phyloP scores from a whole-genome alignment of 75 land plant genomes.

The Isoetes taiwanensis region DNA sequence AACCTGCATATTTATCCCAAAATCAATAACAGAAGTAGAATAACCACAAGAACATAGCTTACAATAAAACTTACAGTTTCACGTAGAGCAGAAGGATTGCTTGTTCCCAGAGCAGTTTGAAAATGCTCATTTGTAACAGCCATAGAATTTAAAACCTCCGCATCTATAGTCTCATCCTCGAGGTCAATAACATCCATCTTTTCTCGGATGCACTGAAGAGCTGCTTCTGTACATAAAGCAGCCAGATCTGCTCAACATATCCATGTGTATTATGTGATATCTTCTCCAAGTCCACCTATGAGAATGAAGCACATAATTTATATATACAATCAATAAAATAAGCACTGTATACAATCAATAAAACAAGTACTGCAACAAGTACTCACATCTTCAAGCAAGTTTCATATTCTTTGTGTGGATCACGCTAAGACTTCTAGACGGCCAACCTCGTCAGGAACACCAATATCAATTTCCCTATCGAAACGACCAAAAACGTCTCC shows the following conservation, averaged over 20 bases:
- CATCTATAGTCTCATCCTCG: constrained; percentile 29
- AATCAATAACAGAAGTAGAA: neutral
- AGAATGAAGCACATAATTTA: neutral
- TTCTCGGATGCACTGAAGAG: constrained; percentile 27
- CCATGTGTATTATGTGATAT: constrained; percentile 31
- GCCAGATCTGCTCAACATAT: constrained; percentile 27
- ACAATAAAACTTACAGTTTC: constrained; percentile 21
- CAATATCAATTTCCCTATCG: constrained; percentile 27
- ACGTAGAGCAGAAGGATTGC: constrained; percentile 28
- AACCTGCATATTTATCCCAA: constrained; percentile 24
- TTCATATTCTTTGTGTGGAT: constrained; percentile 32
- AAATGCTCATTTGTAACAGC: constrained; percentile 32
- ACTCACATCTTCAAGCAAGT: constrained; percentile 21
- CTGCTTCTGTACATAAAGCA: constrained; percentile 31
- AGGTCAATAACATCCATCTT: constrained; percentile 35
- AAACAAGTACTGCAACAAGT: neutral
- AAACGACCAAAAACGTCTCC: constrained; percentile 23
- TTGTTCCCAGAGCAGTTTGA: constrained; percentile 17
- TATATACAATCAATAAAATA: too few relatives aligned
- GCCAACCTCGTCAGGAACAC: constrained; percentile 24
- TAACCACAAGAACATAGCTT: neutral
- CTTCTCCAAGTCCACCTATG: constrained; percentile 19
- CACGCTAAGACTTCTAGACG: constrained; percentile 17
- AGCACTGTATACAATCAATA: neutral
- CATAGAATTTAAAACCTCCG: constrained; percentile 24